A percentile compares a stretch with the other conserved stretches of the same genome.
These are phyloP conservation scores for Candida gorgasii DNA, from an alignment of 805 yeast species.

Conservation along the genomic window DNA sequence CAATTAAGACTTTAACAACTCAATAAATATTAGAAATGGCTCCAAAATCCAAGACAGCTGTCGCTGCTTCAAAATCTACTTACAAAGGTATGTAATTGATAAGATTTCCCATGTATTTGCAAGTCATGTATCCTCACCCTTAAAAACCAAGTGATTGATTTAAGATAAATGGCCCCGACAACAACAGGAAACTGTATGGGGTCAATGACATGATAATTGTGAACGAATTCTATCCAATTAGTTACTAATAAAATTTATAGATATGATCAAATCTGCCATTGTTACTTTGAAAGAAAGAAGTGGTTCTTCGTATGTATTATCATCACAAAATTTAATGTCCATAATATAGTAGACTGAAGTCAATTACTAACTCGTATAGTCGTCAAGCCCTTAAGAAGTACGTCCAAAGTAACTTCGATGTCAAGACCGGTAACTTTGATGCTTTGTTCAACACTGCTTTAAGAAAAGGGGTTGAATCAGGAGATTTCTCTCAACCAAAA, in stretches of 20 bases:
- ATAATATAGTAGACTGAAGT: too few relatives aligned
- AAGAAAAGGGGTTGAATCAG: constrained; percentile 77
- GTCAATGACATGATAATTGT: not conserved
- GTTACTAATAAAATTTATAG: constrained; percentile 30
- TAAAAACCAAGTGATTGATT: not conserved
- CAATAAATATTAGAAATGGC: constrained; percentile 28
- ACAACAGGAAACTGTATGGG: not conserved
- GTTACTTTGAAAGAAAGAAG: constrained; percentile 72
- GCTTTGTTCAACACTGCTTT: constrained; percentile 74
- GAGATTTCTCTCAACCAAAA: constrained; percentile 79
- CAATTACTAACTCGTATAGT: constrained; percentile 33
- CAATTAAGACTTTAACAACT: constrained; percentile 9
- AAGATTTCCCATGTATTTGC: not conserved
- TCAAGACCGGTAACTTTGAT: constrained; percentile 67
- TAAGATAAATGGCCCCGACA: too few relatives aligned
- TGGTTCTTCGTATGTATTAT: constrained; percentile 62
- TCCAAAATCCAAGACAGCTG: constrained; percentile 31
- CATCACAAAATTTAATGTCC: too few relatives aligned
- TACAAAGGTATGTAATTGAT: constrained; percentile 44
- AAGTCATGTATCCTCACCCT: constrained; percentile 4
- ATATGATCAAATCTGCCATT: constrained; percentile 69
- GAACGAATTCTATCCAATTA: not conserved
- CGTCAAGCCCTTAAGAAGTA: constrained; percentile 89
- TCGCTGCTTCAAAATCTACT: constrained; percentile 33
- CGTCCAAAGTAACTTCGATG: constrained; percentile 62